Evolutionary conservation across 345 rosid species (phyloP).

Genomic region (Sisymbrium irio): DNA sequence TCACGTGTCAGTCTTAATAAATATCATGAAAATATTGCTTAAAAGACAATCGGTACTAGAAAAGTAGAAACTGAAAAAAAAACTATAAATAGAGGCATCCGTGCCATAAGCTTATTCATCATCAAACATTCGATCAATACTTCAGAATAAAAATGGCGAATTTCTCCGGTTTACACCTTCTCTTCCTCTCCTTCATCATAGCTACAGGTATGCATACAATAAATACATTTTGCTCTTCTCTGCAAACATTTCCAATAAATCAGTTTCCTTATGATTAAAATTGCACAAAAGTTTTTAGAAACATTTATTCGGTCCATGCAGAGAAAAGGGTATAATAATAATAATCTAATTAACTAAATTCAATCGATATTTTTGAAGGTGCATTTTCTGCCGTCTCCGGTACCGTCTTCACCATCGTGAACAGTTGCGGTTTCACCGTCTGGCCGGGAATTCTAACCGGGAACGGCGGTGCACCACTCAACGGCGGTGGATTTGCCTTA

Average conservation of each 20-base stretch:
- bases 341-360: not conserved
- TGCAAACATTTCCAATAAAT: no score
- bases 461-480: slow-evolving; percentile 45
- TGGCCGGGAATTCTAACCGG: slow-evolving; percentile 87
- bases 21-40: not conserved
- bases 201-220: not conserved
- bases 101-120: not conserved
- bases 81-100: slow-evolving; percentile 16
- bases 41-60: not conserved
- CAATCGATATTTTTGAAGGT: slow-evolving; percentile 6
- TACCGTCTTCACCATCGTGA: slow-evolving; percentile 9
- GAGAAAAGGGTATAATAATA: not conserved
- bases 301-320: not conserved
- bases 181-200: slow-evolving; percentile 20
- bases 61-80: not conserved
- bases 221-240: no score
- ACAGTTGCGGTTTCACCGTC: slow-evolving; percentile 36
- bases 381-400: slow-evolving; percentile 20
- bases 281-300: not conserved
- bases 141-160: slow-evolving; percentile 9
- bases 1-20: not conserved
- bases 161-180: not conserved
- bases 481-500: slow-evolving; percentile 59
- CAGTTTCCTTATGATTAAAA: not conserved
- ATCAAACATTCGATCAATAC: not conserved